These are phyloP conservation scores for Borovskyia barvae DNA, from an alignment of 208 protist genomes.

Conservation along the genomic window DNA sequence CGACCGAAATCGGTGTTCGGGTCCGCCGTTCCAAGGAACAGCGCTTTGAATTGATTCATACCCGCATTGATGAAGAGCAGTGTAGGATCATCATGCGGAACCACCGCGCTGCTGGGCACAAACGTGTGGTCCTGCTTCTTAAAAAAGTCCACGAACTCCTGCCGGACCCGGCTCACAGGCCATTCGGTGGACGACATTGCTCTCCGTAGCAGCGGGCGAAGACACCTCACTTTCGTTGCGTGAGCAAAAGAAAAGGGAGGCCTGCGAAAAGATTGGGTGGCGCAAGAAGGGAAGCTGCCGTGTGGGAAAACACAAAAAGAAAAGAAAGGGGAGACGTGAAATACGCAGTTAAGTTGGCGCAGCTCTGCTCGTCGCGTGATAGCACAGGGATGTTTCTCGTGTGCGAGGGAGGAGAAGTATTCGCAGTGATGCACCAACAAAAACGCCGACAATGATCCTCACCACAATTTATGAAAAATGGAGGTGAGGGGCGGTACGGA, in stretches of 20 bases:
- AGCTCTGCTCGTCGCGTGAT: too few relatives aligned
- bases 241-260: conserved; percentile 16
- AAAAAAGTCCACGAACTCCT: conserved; percentile 96
- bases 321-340: neutral
- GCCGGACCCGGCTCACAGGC: conserved; percentile 85
- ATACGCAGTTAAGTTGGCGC: too few relatives aligned
- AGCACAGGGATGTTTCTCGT: too few relatives aligned
- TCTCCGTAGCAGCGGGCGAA: conserved; percentile 15
- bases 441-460: too few relatives aligned
- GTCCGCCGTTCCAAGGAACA: conserved; percentile 97
- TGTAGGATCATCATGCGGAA: conserved; percentile 97
- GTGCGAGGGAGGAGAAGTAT: too few relatives aligned
- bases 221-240: conserved; percentile 10
- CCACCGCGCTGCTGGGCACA: conserved; percentile 89
- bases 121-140: conserved; percentile 89
- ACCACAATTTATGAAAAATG: too few relatives aligned
- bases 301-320: conserved; percentile 5
- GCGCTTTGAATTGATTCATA: conserved; percentile 97
- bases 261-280: conserved; percentile 7
- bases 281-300: neutral
- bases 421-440: too few relatives aligned
- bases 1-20: conserved; percentile 91
- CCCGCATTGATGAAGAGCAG: conserved; percentile 99
- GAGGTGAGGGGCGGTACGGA: too few relatives aligned
- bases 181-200: conserved; percentile 52